Evolutionary conservation across 495 filamentous ascomycete species (phyloP).

Genomic region (Xylaria bambusicola): DNA sequence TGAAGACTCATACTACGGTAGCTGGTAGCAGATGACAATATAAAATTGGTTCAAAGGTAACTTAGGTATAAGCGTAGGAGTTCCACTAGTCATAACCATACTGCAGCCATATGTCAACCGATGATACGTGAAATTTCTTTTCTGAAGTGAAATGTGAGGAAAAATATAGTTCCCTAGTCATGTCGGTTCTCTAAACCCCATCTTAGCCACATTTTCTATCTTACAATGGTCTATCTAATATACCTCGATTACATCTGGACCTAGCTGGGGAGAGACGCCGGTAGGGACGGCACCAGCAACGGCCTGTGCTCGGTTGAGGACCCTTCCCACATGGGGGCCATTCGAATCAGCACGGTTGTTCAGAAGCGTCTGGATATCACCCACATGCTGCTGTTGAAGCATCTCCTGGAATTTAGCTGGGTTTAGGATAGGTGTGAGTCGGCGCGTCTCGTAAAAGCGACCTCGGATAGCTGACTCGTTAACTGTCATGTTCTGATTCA

Average conservation of each 20-base stretch:
- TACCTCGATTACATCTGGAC: neutral
- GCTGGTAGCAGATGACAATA: too few species aligned
- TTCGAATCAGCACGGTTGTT: constrained; percentile 40
- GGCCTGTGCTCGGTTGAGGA: constrained; percentile 17
- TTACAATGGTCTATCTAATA: neutral
- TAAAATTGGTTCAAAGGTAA: too few species aligned
- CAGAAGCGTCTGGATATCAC: constrained; percentile 39
- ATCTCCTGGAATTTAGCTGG: constrained; percentile 25
- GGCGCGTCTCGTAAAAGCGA: constrained; percentile 47
- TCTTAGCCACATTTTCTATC: neutral
- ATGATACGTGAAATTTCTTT: too few species aligned
- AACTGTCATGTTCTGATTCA: constrained; percentile 24
- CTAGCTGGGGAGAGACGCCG: neutral
- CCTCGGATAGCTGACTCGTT: constrained; percentile 36
- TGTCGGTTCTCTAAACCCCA: neutral
- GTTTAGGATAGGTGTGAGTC: constrained; percentile 39
- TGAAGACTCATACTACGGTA: too few species aligned
- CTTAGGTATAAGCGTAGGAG: too few species aligned
- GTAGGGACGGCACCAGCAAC: constrained; percentile 22
- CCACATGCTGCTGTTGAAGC: constrained; percentile 27
- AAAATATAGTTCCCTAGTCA: neutral
- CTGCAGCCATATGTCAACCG: too few species aligned
- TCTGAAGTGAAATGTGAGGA: neutral
- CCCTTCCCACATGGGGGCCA: constrained; percentile 21
- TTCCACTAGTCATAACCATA: too few species aligned